These are phyloP conservation scores for Candida broadrunensis DNA, from an alignment of 805 yeast species.

Conservation along the genomic window DNA sequence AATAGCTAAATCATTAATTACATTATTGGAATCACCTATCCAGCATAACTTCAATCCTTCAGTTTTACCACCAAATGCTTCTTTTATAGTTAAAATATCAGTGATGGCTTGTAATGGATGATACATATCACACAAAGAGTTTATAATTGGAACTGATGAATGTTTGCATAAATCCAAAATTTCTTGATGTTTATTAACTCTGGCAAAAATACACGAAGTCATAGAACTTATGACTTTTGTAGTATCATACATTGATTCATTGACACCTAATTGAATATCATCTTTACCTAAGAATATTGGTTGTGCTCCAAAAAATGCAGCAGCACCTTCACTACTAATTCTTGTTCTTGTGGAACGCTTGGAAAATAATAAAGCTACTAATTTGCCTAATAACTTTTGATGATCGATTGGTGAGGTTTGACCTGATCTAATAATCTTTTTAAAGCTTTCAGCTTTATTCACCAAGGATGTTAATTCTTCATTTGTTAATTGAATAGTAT, in stretches of 20 bases:
- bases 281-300: constrained; percentile 97
- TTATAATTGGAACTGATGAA: constrained; percentile 87
- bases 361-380: constrained; percentile 79
- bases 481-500: constrained; percentile 74
- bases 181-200: constrained; percentile 84
- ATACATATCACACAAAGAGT: constrained; percentile 86
- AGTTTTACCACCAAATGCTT: constrained; percentile 59
- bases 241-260: constrained; percentile 87
- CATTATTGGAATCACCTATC: constrained; percentile 97
- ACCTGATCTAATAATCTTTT: constrained; percentile 58
- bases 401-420: constrained; percentile 33
- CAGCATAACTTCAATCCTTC: constrained; percentile 78
- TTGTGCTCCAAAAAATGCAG: constrained; percentile 87
- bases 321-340: constrained; percentile 92
- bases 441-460: constrained; percentile 67
- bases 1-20: constrained; percentile 86
- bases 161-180: constrained; percentile 74
- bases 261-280: constrained; percentile 94
- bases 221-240: constrained; percentile 87
- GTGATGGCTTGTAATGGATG: constrained; percentile 97
- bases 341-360: constrained; percentile 96
- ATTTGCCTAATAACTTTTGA: constrained; percentile 68
- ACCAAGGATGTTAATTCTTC: constrained; percentile 72
- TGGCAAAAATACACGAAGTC: constrained; percentile 97
- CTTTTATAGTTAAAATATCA: constrained; percentile 83